Evolutionary conservation across 371 early-diverging fungal species (phyloP), one percentile per base, ranked within the genome.

Genomic region (Rhizopus sp.): DNA sequence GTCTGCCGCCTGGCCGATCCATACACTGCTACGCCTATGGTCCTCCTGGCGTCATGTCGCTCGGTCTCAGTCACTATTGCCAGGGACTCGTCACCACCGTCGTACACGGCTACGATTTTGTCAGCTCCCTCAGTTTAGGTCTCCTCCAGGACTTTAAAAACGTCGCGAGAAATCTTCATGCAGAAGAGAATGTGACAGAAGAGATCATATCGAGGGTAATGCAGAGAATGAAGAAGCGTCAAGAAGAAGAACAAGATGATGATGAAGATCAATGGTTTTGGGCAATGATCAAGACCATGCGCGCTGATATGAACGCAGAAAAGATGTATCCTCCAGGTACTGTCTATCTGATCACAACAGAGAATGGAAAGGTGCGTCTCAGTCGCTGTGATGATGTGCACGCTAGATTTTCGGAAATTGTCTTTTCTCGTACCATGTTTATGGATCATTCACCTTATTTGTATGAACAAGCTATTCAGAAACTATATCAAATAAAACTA

Each of bases 11-110:
- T 0, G 85, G 85, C 40, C 77, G 93, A 9, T 85, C 90, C 5
- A 85, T 93, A 53, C 89, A 89, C 54, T 89, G 90, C 56, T 92
- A 86, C 52, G 81, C 85, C 15, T 93, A 82, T 55, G 93, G 90
- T 15, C 83, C 87, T 7, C 91, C 92, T 1, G 85, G 90, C 57
- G 82, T 82, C 30, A 84, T 88, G 71, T 84, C 84, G 13, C 60
- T 81, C 0, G 84, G 84, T 16, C 75, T 93, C 32, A 83, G 88
- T 34, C 62, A 75, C 34, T 85, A 89, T 48, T 88, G 87, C 44
- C 68, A 63, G n/a, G 88, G 88, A 0, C 75, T 93, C 23, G 80
- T 91, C 2, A 91, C 91, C 0, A 86, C 89, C 7, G 77, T 91
- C 7, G 90, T 87, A 5, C 85, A 91, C 62, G 78, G 81, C n/a